Conservation (phyloP, 208 protist species). For the Leishmania arabica region DNA sequence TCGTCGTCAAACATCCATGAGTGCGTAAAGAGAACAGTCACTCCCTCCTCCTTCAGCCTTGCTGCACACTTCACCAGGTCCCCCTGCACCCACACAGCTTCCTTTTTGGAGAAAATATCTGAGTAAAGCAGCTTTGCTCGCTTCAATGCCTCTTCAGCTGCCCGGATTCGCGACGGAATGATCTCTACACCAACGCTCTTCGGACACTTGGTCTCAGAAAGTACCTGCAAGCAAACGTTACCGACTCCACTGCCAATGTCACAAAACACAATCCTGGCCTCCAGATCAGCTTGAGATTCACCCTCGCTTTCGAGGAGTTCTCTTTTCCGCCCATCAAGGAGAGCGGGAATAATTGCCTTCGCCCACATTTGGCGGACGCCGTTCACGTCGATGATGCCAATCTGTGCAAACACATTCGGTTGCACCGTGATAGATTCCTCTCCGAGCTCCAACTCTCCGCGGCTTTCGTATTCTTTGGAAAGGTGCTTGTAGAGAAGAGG, state of each 20-base stretch:
- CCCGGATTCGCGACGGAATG: conserved; percentile 66
- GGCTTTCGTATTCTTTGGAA: conserved; percentile 56
- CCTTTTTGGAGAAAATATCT: conserved; percentile 54
- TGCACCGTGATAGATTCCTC: conserved; percentile 76
- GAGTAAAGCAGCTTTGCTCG: conserved; percentile 58
- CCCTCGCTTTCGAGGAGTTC: conserved; percentile 29
- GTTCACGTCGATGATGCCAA: conserved; percentile 70
- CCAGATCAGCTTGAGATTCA: conserved; percentile 34
- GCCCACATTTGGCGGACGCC: conserved; percentile 81
- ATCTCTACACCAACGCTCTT: conserved; percentile 81
- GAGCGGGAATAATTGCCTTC: conserved; percentile 52
- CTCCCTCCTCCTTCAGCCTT: conserved; percentile 48
- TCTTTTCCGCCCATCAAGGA: conserved; percentile 17
- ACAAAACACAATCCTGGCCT: conserved; percentile 73
- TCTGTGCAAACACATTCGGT: conserved; percentile 80
- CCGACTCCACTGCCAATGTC: conserved; percentile 87
- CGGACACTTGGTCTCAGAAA: conserved; percentile 71
- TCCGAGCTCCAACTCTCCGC: conserved; percentile 58
- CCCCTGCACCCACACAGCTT: conserved; percentile 67
- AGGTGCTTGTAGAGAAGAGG: conserved; percentile 60
- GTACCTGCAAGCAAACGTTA: conserved; percentile 83
- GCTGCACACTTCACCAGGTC: conserved; percentile 64
- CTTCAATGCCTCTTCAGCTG: conserved; percentile 45
- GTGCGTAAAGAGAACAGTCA: conserved; percentile 81
- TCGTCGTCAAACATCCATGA: conserved; percentile 89